Conservation (phyloP, 305 asterid genomes). For the Solanum hybrid region DNA sequence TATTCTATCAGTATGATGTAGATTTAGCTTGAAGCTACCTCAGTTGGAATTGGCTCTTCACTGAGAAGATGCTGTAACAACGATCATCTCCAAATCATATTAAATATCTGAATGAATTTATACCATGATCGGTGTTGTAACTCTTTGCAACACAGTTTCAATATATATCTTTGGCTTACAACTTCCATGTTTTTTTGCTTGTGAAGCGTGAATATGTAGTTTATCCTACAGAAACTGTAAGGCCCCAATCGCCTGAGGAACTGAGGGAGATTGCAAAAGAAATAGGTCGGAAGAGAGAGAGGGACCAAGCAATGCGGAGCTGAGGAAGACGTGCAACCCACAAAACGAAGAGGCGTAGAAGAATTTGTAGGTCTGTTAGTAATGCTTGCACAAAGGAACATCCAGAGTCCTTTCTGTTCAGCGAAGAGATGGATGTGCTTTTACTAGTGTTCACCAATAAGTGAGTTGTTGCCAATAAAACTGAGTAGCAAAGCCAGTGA, state of each 20-base stretch:
- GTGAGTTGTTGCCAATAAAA: neutral
- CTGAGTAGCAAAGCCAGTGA: neutral
- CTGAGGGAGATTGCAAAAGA: slow-evolving; percentile 84
- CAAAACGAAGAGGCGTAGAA: neutral
- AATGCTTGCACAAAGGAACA: neutral
- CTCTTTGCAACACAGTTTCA: neutral
- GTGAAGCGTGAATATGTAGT: slow-evolving; percentile 82
- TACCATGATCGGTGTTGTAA: neutral
- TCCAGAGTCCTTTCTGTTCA: neutral
- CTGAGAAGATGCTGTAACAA: neutral
- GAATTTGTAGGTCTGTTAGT: slow-evolving; percentile 1
- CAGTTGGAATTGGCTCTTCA: neutral
- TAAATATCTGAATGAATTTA: no score
- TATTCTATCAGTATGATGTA: neutral
- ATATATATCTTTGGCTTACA: neutral
- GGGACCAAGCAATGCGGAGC: slow-evolving; percentile 10
- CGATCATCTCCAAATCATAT: neutral
- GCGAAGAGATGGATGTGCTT: neutral
- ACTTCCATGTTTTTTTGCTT: neutral
- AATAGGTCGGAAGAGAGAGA: slow-evolving; percentile 58
- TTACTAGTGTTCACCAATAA: neutral
- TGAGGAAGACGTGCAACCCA: neutral
- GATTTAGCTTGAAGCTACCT: neutral
- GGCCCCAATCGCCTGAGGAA: slow-evolving; percentile 86
- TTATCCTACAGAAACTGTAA: slow-evolving; percentile 75